Evolutionary conservation across 108 stramenopile genomes (phyloP).

Genomic region (Skeletonema tropicum): DNA sequence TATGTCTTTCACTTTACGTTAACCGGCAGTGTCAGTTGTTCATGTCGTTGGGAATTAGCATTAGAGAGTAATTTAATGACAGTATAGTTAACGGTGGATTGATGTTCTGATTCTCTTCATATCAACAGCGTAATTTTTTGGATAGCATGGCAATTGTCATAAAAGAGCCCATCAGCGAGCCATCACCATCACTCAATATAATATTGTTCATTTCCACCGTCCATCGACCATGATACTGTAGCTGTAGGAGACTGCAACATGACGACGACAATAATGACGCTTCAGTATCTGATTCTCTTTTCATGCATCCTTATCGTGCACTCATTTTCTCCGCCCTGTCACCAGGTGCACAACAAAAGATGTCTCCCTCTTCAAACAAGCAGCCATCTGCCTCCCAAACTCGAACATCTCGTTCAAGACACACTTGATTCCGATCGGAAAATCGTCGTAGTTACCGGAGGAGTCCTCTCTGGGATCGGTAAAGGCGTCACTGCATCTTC

Average conservation of each 20-base stretch:
- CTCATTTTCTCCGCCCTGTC: background rate
- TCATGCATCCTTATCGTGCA: background rate
- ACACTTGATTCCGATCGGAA: conserved; percentile 39
- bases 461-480: conserved; percentile 97
- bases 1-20: too few species aligned
- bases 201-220: too few species aligned
- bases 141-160: too few species aligned
- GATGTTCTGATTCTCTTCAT: too few species aligned
- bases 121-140: too few species aligned
- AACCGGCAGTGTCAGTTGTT: too few species aligned
- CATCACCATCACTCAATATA: too few species aligned
- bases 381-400: conserved; percentile 31
- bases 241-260: too few species aligned
- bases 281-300: background rate
- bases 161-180: too few species aligned
- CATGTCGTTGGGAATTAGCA: too few species aligned
- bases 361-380: background rate
- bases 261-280: background rate
- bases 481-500: conserved; percentile 98
- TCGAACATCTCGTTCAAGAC: conserved; percentile 31
- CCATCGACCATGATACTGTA: background rate
- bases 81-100: too few species aligned
- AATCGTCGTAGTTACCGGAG: conserved; percentile 94
- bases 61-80: too few species aligned
- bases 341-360: background rate